phyloP scores from a whole-genome alignment of 2,329 filamentous ascomycete genomes.

The Venturia aucupariae region DNA sequence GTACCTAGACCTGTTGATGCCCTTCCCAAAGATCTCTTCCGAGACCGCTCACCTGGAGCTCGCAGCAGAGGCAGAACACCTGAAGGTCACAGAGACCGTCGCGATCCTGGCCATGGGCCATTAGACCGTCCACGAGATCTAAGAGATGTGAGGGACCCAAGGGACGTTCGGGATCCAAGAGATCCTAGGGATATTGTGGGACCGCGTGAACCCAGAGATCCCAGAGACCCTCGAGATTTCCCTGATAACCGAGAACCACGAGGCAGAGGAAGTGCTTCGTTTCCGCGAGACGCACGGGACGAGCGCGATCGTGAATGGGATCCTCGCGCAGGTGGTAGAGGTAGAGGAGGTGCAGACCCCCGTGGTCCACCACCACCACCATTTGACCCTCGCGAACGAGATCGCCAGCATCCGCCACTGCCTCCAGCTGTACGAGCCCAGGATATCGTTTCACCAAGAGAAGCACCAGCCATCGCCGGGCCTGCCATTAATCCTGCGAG shows the following conservation, averaged over 20 bases:
- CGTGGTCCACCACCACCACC: neutral
- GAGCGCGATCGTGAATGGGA: conserved; percentile 5
- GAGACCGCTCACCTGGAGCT: conserved; percentile 33
- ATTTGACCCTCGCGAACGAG: conserved; percentile 8
- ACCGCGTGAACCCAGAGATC: conserved; percentile 26
- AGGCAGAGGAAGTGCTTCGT: neutral
- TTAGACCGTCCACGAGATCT: conserved; percentile 26
- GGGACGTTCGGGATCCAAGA: conserved; percentile 15
- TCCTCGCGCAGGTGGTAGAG: neutral
- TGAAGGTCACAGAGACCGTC: conserved; percentile 26
- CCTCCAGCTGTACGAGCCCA: neutral
- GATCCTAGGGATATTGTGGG: conserved; percentile 24
- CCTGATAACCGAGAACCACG: neutral
- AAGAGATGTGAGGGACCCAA: conserved; percentile 23
- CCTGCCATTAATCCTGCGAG: conserved; percentile 14
- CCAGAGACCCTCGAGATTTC: conserved; percentile 9
- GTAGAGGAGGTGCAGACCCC: conserved; percentile 3
- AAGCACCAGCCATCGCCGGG: neutral
- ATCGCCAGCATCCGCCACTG: neutral
- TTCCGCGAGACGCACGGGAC: neutral
- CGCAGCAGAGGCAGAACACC: conserved; percentile 31
- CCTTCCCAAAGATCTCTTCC: conserved; percentile 19
- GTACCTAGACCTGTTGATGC: conserved; percentile 17
- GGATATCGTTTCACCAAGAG: conserved; percentile 6
- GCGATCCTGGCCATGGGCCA: conserved; percentile 23